phyloP scores from a whole-genome alignment of 2,329 filamentous ascomycete genomes.

The Talaromyces sp. region DNA sequence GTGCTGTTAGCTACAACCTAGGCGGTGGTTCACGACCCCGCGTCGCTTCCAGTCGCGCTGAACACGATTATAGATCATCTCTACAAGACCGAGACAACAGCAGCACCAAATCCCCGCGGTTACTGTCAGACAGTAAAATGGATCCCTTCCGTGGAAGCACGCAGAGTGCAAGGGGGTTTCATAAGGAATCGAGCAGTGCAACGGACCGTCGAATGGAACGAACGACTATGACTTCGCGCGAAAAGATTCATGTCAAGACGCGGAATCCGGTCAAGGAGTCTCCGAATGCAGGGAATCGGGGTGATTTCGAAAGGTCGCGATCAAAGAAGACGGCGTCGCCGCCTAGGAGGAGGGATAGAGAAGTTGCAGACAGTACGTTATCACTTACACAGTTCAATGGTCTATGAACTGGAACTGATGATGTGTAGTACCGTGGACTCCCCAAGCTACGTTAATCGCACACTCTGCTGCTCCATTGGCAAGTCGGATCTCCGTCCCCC shows the following conservation, averaged over 20 bases:
- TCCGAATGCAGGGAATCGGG: constrained; percentile 32
- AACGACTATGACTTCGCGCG: constrained; percentile 58
- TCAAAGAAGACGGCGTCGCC: constrained; percentile 32
- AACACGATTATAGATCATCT: constrained; percentile 8
- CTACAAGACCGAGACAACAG: constrained; percentile 30
- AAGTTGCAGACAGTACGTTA: too few relatives aligned
- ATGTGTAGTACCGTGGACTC: constrained; percentile 64
- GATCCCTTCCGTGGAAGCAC: constrained; percentile 33
- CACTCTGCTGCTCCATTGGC: constrained; percentile 71
- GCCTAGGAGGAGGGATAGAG: constrained; percentile 35
- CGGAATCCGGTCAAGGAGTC: constrained; percentile 57
- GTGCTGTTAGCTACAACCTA: constrained; percentile 35
- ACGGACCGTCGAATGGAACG: constrained; percentile 44
- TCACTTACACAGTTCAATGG: too few relatives aligned
- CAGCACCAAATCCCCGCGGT: constrained; percentile 32
- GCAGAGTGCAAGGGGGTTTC: constrained; percentile 34
- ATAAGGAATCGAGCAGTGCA: constrained; percentile 34
- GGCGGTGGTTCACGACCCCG: constrained; percentile 39
- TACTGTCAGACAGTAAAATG: constrained; percentile 26
- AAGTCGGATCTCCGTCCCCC: constrained; percentile 62
- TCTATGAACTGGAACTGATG: constrained; percentile 10
- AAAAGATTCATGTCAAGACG: constrained; percentile 60
- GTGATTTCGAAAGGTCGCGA: constrained; percentile 37
- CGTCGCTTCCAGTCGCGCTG: constrained; percentile 41
- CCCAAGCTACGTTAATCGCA: constrained; percentile 72